These are phyloP conservation scores for Penicillium macrosclerotiorum DNA, from an alignment of 495 filamentous ascomycete species.

Conservation along the genomic window DNA sequence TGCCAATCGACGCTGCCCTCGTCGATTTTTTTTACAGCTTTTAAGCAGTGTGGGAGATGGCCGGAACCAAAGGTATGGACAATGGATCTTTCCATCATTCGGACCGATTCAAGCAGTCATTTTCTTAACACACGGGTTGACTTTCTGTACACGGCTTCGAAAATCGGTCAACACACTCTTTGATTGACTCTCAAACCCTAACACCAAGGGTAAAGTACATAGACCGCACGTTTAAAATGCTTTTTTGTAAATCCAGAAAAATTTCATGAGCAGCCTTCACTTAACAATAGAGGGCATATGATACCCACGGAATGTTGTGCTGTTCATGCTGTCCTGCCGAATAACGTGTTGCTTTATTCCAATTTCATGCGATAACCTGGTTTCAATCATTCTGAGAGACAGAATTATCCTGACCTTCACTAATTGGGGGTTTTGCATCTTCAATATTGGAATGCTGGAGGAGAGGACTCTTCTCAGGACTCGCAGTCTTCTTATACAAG, in stretches of 20 bases:
- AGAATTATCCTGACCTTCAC: conserved; percentile 4
- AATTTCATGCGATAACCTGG: neutral
- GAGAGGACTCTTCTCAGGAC: conserved; percentile 12
- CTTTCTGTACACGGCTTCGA: conserved; percentile 35
- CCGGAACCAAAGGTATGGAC: too few species aligned
- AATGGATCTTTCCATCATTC: too few species aligned
- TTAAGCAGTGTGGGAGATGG: too few species aligned
- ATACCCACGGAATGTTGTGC: neutral
- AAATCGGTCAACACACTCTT: conserved; percentile 11
- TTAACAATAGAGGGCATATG: neutral
- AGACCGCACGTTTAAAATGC: neutral
- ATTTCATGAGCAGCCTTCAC: neutral
- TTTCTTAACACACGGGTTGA: too few species aligned
- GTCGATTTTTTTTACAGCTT: too few species aligned
- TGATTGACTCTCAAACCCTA: neutral
- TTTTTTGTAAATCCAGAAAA: neutral
- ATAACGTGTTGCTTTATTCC: neutral
- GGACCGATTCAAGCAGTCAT: too few species aligned
- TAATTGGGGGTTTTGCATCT: conserved; percentile 2
- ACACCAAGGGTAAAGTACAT: neutral
- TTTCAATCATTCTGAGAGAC: conserved; percentile 1
- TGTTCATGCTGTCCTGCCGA: too few species aligned
- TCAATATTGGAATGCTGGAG: conserved; percentile 6
- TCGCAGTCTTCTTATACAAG: conserved; percentile 11
- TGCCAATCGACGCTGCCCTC: too few species aligned